Conservation (phyloP, 2,329 filamentous ascomycete species). For the Epichloe aotearoae region DNA sequence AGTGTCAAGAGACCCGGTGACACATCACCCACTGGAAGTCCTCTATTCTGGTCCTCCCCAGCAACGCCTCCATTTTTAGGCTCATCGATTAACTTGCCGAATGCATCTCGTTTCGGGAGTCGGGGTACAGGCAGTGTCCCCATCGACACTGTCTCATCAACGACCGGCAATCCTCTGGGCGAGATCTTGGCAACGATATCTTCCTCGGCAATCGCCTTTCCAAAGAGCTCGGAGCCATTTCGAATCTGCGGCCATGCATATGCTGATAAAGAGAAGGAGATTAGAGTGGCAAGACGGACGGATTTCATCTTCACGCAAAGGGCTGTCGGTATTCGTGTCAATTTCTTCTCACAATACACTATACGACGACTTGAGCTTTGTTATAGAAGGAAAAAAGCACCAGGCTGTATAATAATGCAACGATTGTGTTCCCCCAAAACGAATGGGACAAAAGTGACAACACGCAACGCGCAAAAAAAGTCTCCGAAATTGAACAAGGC, state of each 20-base stretch:
- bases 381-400: background rate
- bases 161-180: background rate
- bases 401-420: background rate
- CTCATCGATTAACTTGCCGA: background rate
- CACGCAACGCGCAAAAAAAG: no score
- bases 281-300: background rate
- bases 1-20: slow-evolving; percentile 14
- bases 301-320: no score
- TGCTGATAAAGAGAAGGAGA: slow-evolving; percentile 4
- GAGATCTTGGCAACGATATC: background rate
- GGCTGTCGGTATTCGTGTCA: no score
- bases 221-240: slow-evolving; percentile 4
- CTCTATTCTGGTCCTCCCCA: background rate
- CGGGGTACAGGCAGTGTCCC: slow-evolving; percentile 8
- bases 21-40: slow-evolving; percentile 2
- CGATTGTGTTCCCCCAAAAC: no score
- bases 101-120: background rate
- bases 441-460: no score
- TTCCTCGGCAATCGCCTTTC: background rate
- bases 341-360: no score
- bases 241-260: slow-evolving; percentile 7
- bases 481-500: background rate
- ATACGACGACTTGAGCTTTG: background rate
- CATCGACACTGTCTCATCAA: background rate
- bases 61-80: background rate